These are phyloP conservation scores for Aspergillus nidulans DNA, from an alignment of 495 filamentous ascomycete genomes.

Conservation along the genomic window DNA sequence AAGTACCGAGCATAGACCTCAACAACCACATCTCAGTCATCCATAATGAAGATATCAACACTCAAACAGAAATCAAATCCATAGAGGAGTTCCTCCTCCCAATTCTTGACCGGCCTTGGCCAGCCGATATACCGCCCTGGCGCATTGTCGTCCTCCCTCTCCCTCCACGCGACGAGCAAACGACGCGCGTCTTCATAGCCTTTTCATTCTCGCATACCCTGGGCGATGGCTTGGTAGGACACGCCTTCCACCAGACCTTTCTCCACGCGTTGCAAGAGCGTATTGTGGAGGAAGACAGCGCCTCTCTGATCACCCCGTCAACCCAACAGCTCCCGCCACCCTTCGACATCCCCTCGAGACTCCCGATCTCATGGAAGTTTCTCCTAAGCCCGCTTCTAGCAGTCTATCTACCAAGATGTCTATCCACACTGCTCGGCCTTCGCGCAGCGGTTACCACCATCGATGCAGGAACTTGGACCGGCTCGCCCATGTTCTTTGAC, in stretches of 20 bases:
- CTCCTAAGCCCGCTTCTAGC: constrained; percentile 19
- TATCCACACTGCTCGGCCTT: constrained; percentile 13
- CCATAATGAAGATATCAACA: not conserved
- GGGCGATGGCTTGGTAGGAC: constrained; percentile 23
- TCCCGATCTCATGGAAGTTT: constrained; percentile 23
- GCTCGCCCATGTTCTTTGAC: constrained; percentile 19
- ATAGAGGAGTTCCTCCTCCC: constrained; percentile 14
- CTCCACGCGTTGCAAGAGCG: constrained; percentile 10
- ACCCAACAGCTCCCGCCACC: constrained; percentile 9
- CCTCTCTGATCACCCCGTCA: constrained; percentile 9
- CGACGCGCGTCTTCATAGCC: constrained; percentile 18
- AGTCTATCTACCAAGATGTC: constrained; percentile 13
- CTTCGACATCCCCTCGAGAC: constrained; percentile 23
- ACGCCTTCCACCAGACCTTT: constrained; percentile 21
- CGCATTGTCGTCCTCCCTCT: constrained; percentile 23
- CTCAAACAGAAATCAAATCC: not conserved
- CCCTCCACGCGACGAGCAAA: not conserved
- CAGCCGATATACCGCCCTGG: constrained; percentile 21
- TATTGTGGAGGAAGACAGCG: not conserved
- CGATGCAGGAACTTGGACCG: constrained; percentile 22
- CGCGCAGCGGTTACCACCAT: constrained; percentile 18
- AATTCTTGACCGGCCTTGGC: constrained; percentile 23
- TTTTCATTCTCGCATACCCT: constrained; percentile 24
- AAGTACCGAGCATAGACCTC: constrained; percentile 14
- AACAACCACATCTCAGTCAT: constrained; percentile 21